Percentiles rank a stretch among this genome's conserved stretches.
phyloP scores from a whole-genome alignment of 352 stramenopile species.

The Pythium myriotylum region DNA sequence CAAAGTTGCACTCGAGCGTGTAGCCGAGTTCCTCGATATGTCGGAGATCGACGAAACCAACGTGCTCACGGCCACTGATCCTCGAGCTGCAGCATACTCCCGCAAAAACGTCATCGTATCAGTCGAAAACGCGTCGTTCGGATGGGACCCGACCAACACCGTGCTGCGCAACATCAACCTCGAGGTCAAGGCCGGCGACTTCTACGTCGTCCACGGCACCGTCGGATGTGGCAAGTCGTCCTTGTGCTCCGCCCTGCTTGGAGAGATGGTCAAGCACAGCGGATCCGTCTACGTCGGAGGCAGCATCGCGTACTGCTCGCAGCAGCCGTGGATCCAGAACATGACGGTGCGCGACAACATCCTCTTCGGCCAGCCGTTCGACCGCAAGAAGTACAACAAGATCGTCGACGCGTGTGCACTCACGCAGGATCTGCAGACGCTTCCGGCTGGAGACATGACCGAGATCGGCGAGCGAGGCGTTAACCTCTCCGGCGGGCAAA shows the following conservation, averaged over 20 bases:
- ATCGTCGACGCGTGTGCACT: too few relatives aligned
- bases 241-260: slow-evolving; percentile 88
- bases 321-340: slow-evolving; percentile 92
- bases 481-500: slow-evolving; percentile 52
- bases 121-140: background rate
- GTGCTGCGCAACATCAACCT: slow-evolving; percentile 56
- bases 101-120: too few relatives aligned
- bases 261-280: too few relatives aligned
- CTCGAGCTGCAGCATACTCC: background rate
- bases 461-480: slow-evolving; percentile 45
- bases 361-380: too few relatives aligned
- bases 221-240: slow-evolving; percentile 92
- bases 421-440: too few relatives aligned
- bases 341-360: slow-evolving; percentile 90
- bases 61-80: slow-evolving; percentile 14
- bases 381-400: too few relatives aligned
- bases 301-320: slow-evolving; percentile 63
- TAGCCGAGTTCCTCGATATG: slow-evolving; percentile 43
- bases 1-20: too few relatives aligned
- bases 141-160: background rate
- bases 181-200: slow-evolving; percentile 56
- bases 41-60: slow-evolving; percentile 28
- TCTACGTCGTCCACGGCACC: slow-evolving; percentile 86
- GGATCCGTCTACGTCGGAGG: too few relatives aligned
- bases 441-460: too few relatives aligned